Evolutionary conservation across 495 filamentous ascomycete species (phyloP).

Genomic region (Aspergillus bridgeri): DNA sequence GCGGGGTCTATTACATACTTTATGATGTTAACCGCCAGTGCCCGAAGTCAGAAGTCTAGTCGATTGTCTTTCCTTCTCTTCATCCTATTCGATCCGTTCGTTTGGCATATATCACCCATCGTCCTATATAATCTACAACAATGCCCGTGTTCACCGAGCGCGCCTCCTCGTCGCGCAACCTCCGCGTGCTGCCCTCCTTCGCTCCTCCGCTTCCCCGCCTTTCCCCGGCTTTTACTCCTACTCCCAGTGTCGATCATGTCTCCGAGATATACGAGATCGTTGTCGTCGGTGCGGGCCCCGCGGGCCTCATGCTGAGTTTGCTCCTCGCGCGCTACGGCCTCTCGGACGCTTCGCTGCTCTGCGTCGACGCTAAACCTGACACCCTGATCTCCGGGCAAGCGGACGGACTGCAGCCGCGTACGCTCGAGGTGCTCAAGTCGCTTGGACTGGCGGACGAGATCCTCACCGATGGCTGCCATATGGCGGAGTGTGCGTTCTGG

Average conservation of each 20-base stretch:
- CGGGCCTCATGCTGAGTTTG: conserved; percentile 45
- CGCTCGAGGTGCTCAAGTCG: conserved; percentile 59
- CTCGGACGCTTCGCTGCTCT: conserved; percentile 39
- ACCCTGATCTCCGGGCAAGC: conserved; percentile 55
- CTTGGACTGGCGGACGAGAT: conserved; percentile 37
- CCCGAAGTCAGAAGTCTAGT: too few species aligned
- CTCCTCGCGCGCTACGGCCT: conserved; percentile 49
- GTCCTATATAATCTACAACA: background rate
- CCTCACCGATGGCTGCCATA: conserved; percentile 34
- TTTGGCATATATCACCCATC: too few species aligned
- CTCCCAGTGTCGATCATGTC: conserved; percentile 4
- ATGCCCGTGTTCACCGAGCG: conserved; percentile 50
- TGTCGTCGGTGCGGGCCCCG: conserved; percentile 44
- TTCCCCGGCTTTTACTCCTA: conserved; percentile 14
- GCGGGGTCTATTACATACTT: too few species aligned
- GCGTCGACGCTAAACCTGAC: conserved; percentile 43
- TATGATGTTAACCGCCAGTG: too few species aligned
- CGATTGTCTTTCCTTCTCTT: too few species aligned
- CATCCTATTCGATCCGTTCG: too few species aligned
- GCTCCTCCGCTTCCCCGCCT: conserved; percentile 41
- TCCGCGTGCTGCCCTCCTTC: conserved; percentile 41
- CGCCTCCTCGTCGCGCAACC: conserved; percentile 34
- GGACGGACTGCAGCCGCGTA: conserved; percentile 60
- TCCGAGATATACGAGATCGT: conserved; percentile 43
- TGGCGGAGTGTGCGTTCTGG: conserved; percentile 48